A percentile compares a stretch with the other conserved stretches of the same genome.
These are phyloP conservation scores for Metschnikowia reukaufii DNA, from an alignment of 805 yeast species.

Conservation along the genomic window DNA sequence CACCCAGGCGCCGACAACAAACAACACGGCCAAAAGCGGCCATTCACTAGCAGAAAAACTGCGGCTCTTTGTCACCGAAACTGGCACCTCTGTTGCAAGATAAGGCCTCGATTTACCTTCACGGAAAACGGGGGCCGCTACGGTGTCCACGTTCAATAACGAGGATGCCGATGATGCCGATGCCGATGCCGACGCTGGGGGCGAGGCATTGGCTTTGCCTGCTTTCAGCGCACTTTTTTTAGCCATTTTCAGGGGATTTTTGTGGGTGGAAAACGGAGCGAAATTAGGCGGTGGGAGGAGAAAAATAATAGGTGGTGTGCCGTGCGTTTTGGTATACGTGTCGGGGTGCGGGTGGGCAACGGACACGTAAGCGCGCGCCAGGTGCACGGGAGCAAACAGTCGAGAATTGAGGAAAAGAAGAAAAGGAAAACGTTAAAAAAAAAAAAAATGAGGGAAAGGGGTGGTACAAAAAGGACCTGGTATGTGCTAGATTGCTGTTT, in stretches of 20 bases:
- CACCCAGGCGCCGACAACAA: conserved; percentile 54
- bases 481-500: no score
- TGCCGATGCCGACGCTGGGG: neutral
- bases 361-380: neutral
- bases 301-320: neutral
- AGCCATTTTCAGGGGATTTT: conserved; percentile 15
- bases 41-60: conserved; percentile 24
- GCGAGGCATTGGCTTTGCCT: conserved; percentile 1
- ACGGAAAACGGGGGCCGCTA: conserved; percentile 33
- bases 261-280: conserved; percentile 1
- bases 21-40: conserved; percentile 31
- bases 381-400: neutral
- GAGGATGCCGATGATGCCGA: neutral
- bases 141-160: conserved; percentile 41
- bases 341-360: conserved; percentile 1
- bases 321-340: conserved; percentile 7
- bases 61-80: conserved; percentile 28
- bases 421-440: no score
- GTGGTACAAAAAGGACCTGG: no score
- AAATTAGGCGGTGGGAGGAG: neutral
- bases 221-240: conserved; percentile 17
- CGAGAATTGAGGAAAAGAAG: neutral
- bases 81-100: conserved; percentile 52
- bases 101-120: conserved; percentile 57
- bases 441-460: neutral